Evolutionary conservation across 805 yeast genomes (phyloP).

Genomic region (Ogataea naganishii): DNA sequence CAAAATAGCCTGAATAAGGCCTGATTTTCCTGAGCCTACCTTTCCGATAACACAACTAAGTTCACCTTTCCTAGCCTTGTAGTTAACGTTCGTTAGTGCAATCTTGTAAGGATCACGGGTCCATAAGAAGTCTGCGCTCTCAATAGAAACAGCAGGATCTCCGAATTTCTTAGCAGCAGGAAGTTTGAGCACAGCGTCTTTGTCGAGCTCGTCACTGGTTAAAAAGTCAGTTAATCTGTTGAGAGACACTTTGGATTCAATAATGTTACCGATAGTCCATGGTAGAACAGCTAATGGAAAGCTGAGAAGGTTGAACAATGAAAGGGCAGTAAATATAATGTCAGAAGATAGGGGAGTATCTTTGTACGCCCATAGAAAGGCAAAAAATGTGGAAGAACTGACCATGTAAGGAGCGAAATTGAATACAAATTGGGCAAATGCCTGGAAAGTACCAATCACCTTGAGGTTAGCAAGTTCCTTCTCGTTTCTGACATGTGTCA

Average conservation of each 20-base stretch:
- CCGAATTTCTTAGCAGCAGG: constrained; percentile 45
- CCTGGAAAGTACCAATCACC: constrained; percentile 63
- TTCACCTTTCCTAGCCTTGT: constrained; percentile 64
- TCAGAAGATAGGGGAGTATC: constrained; percentile 73
- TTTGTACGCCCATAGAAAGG: constrained; percentile 48
- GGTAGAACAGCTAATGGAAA: constrained; percentile 94
- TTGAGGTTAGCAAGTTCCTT: constrained; percentile 72
- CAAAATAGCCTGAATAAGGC: constrained; percentile 66
- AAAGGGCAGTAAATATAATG: constrained; percentile 82
- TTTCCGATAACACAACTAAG: constrained; percentile 80
- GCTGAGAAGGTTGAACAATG: constrained; percentile 77
- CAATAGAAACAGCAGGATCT: constrained; percentile 56
- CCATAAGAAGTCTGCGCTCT: constrained; percentile 71
- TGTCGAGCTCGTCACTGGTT: constrained; percentile 70
- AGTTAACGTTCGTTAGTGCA: constrained; percentile 55
- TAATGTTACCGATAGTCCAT: constrained; percentile 72
- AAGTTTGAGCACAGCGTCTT: constrained; percentile 46
- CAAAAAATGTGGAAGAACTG: constrained; percentile 81
- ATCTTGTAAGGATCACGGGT: constrained; percentile 64
- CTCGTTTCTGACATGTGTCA: constrained; percentile 79
- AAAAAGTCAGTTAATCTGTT: constrained; percentile 68
- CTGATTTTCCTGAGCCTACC: constrained; percentile 88
- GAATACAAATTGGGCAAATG: constrained; percentile 70
- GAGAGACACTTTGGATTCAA: constrained; percentile 84
- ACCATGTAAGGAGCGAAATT: constrained; percentile 84